A percentile compares a stretch with the other conserved stretches of the same genome.
Evolutionary conservation across 306 rosid genomes (phyloP).

Genomic region (Vigna unguiculata): DNA sequence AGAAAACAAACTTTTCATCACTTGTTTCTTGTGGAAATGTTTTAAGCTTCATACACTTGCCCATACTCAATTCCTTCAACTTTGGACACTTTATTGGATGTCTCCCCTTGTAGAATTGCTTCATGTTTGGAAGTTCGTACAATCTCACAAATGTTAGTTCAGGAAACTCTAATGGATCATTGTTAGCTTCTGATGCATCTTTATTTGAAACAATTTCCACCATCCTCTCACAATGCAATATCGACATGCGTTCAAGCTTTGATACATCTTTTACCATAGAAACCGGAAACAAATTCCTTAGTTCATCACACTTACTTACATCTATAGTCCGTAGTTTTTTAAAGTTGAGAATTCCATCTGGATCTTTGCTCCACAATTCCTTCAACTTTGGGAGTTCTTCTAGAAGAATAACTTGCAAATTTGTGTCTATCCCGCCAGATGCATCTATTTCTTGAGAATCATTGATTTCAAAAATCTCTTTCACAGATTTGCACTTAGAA

Average conservation of each 20-base stretch:
- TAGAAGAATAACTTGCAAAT: no score
- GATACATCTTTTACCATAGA: conserved; percentile 13
- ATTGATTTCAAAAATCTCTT: no score
- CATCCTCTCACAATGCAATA: accelerated
- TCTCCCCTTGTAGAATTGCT: neutral
- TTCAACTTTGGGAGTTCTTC: no score
- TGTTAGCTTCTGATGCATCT: neutral
- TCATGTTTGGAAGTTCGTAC: accelerated
- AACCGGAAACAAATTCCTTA: conserved; percentile 38
- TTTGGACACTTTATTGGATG: conserved; percentile 6
- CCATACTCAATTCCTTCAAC: neutral
- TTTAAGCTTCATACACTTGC: neutral
- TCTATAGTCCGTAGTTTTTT: no score
- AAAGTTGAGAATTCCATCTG: no score
- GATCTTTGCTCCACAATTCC: no score
- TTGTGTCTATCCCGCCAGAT: no score
- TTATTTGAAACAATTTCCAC: neutral
- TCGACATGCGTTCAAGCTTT: neutral
- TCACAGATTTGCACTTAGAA: no score
- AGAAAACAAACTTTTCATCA: neutral
- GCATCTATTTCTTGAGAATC: no score
- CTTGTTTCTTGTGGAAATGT: neutral
- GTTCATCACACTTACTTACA: no score
- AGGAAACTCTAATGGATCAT: neutral
- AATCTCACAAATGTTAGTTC: neutral